phyloP scores from a whole-genome alignment of 805 yeast species.

The Metschnikowia similis region DNA sequence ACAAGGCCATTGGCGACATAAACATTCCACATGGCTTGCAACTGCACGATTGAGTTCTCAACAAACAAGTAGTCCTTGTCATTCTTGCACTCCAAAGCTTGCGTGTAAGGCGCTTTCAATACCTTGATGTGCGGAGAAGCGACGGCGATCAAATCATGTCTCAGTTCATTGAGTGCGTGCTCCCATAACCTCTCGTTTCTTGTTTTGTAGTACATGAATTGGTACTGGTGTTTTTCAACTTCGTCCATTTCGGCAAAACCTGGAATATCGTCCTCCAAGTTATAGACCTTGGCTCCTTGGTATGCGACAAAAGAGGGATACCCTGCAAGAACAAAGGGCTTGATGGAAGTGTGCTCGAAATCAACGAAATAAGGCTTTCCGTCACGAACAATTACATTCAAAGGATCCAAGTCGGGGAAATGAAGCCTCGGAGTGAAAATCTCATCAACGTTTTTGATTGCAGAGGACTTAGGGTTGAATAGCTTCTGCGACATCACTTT shows the following conservation, averaged over 20 bases:
- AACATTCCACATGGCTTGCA: slow-evolving; percentile 65
- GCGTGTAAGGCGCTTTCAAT: slow-evolving; percentile 59
- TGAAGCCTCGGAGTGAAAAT: slow-evolving; percentile 68
- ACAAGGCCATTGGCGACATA: slow-evolving; percentile 57
- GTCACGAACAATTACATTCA: slow-evolving; percentile 61
- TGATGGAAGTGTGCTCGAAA: slow-evolving; percentile 74
- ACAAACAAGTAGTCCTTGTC: slow-evolving; percentile 60
- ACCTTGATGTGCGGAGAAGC: slow-evolving; percentile 81
- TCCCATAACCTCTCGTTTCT: slow-evolving; percentile 92
- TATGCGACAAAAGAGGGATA: slow-evolving; percentile 84
- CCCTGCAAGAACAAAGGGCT: slow-evolving; percentile 74
- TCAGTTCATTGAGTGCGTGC: slow-evolving; percentile 57
- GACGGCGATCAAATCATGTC: slow-evolving; percentile 67
- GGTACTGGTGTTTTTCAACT: slow-evolving; percentile 71
- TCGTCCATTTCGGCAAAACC: slow-evolving; percentile 65
- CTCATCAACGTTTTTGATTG: slow-evolving; percentile 59
- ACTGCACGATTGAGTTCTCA: slow-evolving; percentile 62
- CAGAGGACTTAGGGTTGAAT: slow-evolving; percentile 48
- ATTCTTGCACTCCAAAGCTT: slow-evolving; percentile 54
- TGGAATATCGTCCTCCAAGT: slow-evolving; percentile 69
- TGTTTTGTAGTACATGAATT: slow-evolving; percentile 83
- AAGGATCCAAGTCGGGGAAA: slow-evolving; percentile 85
- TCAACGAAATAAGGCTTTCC: slow-evolving; percentile 58
- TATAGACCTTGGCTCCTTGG: slow-evolving; percentile 83
- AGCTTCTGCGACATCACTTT: slow-evolving; percentile 52